phyloP scores from a whole-genome alignment of 306 rosid species.

The Pachyrhizus erosus region DNA sequence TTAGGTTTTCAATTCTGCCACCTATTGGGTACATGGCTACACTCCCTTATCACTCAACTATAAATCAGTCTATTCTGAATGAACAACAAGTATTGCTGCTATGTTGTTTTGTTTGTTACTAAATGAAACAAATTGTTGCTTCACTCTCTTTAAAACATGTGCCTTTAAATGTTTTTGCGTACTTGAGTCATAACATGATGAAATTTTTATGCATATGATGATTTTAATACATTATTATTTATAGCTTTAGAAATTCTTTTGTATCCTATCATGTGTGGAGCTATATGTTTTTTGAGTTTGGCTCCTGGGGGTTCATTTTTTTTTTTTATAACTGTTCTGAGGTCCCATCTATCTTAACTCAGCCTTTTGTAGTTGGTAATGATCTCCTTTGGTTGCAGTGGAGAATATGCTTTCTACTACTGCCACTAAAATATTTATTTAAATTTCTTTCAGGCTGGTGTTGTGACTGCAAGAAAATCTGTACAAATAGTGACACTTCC shows the following conservation, averaged over 20 bases:
- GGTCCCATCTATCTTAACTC: not conserved
- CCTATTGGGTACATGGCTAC: not conserved
- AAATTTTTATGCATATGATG: not conserved
- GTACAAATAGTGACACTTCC: constrained; percentile 76
- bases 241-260: not conserved
- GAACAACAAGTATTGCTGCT: not conserved
- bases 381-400: not conserved
- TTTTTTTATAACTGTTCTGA: not conserved
- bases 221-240: not conserved
- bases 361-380: constrained; percentile 5
- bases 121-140: not conserved
- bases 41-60: not conserved
- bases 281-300: not conserved
- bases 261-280: not conserved
- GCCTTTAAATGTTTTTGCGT: not conserved
- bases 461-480: constrained; percentile 83
- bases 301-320: not conserved
- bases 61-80: not conserved
- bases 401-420: constrained; percentile 23
- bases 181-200: not conserved
- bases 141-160: not conserved
- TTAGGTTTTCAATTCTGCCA: not conserved
- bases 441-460: constrained; percentile 65
- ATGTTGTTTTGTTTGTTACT: not conserved
- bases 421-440: constrained; percentile 5